These are phyloP conservation scores for Microbotryum scabiosae DNA, from an alignment of 1,284 basidiomycete genomes.

Conservation along the genomic window DNA sequence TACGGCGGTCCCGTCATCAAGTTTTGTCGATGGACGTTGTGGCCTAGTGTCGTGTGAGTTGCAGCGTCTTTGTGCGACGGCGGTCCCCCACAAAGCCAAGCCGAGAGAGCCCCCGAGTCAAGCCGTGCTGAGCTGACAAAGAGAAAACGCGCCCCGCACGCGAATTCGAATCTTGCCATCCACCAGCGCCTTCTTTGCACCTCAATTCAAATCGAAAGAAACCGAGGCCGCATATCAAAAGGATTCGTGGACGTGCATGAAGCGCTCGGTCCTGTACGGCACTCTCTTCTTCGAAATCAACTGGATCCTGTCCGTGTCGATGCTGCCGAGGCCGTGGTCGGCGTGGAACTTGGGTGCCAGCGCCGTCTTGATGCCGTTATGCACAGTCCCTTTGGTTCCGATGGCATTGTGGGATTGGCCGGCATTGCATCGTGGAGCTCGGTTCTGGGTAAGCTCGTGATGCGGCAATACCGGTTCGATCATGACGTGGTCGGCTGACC, in stretches of 20 bases:
- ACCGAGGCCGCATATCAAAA: background rate
- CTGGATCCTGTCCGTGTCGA: conserved; percentile 52
- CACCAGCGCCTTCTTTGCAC: no score
- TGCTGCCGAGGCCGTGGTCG: conserved; percentile 20
- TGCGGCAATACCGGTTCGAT: background rate
- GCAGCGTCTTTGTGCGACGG: no score
- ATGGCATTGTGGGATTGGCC: conserved; percentile 64
- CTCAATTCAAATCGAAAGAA: background rate
- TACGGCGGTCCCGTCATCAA: no score
- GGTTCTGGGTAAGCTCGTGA: conserved; percentile 41
- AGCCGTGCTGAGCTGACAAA: no score
- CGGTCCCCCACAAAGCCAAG: no score
- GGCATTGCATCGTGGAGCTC: conserved; percentile 45
- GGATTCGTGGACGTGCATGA: background rate
- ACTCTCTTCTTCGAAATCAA: conserved; percentile 58
- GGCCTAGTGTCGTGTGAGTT: no score
- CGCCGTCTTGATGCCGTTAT: conserved; percentile 44
- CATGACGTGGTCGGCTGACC: no score
- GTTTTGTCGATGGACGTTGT: no score
- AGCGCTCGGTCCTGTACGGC: conserved; percentile 46
- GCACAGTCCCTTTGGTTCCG: conserved; percentile 45
- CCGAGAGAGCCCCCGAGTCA: no score
- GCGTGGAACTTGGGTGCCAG: conserved; percentile 33
- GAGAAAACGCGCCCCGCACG: no score
- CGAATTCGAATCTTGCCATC: no score